Base-by-base conservation (phyloP, 108 stramenopile species). In the Pseudonitzschia multistriata region DNA sequence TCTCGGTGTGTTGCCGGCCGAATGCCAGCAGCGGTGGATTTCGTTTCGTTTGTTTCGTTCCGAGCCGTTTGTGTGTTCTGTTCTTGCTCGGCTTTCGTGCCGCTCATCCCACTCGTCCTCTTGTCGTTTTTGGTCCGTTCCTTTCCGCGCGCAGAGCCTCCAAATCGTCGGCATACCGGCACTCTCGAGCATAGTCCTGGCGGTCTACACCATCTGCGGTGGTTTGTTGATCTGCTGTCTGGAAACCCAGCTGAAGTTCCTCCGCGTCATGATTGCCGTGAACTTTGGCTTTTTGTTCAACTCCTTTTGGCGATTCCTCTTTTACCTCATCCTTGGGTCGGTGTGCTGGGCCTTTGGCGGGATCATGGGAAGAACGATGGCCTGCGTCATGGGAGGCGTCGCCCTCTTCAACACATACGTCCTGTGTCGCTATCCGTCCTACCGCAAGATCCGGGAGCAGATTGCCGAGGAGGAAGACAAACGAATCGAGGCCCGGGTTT, bases 401-500 rank as follows among this genome's bases (percentile, higher is more conserved):
- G 85, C 93, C 19, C 21, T 88, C 28, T 85, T 84, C 74, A 94
- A 91, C 62, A 87, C 93, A 3, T 94, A 79, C 65, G 79, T 94
- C 3, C 74, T 94, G 49, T 89, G 87, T 55, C 74, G 89, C 31
- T 93, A 90, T 69, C 92, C 92, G 17, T 48, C 76, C 17, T 93
- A 93, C 67, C 88, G 92, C 47, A 86, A 75, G 66, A 81, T 90
- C 66, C 72, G 93, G 50, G 93, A 94, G 64, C 74, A 86, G 70
- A 85, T 91, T 79, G 93, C 93, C 35, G 85, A 83, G 52, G 93
- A 94, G 67, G 93, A 94, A 67, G 93, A 94, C 68, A 91, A 87
- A 52, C 83, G 90, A 49, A 90, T 94, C 67, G 81, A 91, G 73
- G 90, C 88, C 22, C 80, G 88, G 42, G 90, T 94, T 53, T 85